These are phyloP conservation scores for Ophiocordyceps camponoti-saundersi DNA, from an alignment of 2,329 filamentous ascomycete species.

Conservation along the genomic window DNA sequence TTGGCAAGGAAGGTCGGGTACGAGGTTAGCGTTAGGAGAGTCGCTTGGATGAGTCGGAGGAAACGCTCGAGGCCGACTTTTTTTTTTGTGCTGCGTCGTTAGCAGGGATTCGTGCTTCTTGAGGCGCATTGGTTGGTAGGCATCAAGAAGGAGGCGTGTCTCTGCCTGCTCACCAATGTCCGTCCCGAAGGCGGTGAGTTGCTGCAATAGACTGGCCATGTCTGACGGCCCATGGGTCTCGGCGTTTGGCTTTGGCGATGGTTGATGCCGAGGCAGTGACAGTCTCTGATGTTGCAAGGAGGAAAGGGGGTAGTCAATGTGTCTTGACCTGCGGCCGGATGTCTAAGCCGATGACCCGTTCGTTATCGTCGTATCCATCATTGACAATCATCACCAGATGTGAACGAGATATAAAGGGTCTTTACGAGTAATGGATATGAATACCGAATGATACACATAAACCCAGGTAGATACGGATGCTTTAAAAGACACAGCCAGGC, in stretches of 20 bases:
- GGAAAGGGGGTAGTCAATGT: background rate
- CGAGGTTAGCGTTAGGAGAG: constrained; percentile 28
- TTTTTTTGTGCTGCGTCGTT: constrained; percentile 9
- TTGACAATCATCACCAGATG: too few relatives aligned
- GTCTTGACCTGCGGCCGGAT: background rate
- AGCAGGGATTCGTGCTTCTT: background rate
- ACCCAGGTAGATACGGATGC: background rate
- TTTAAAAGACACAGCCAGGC: background rate
- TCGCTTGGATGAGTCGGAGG: constrained; percentile 38
- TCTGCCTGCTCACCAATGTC: constrained; percentile 25
- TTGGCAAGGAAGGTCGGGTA: constrained; percentile 22
- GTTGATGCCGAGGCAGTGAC: background rate
- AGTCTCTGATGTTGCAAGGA: background rate
- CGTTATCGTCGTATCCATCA: background rate
- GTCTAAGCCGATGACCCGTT: background rate
- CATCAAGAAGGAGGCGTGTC: background rate
- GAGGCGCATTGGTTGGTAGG: background rate
- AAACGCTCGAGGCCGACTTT: constrained; percentile 43
- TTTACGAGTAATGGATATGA: background rate
- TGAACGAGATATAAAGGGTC: too few relatives aligned
- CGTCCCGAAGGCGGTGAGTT: constrained; percentile 26
- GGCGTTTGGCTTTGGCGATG: too few relatives aligned
- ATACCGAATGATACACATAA: background rate
- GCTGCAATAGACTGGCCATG: constrained; percentile 13
- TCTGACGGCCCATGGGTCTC: background rate